These are phyloP conservation scores for Kazachstania kunashirensis DNA, from an alignment of 805 yeast species.

Conservation along the genomic window DNA sequence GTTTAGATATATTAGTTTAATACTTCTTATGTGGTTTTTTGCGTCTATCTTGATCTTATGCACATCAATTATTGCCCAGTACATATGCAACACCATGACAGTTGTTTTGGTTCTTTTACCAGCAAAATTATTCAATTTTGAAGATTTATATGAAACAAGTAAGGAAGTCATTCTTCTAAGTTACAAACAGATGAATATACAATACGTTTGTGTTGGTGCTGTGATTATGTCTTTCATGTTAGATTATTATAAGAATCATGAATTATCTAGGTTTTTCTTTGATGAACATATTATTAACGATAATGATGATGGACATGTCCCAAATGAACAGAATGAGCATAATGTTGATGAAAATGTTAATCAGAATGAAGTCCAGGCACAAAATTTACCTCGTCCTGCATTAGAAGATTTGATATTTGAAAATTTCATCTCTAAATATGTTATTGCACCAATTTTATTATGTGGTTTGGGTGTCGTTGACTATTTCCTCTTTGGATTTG, in stretches of 20 bases:
- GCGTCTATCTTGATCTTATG: constrained; percentile 30
- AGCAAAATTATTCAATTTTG: constrained; percentile 1
- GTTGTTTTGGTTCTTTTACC: constrained; percentile 8
- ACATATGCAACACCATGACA: constrained; percentile 9
- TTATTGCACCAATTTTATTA: neutral
- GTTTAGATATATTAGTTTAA: constrained; percentile 38
- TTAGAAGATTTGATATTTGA: constrained; percentile 6
- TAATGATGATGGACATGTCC: neutral
- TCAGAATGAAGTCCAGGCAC: neutral
- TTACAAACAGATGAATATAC: constrained; percentile 12
- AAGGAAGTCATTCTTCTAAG: constrained; percentile 1
- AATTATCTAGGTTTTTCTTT: constrained; percentile 9
- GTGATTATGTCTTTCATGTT: constrained; percentile 8
- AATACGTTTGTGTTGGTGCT: constrained; percentile 17
- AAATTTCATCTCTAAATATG: constrained; percentile 4
- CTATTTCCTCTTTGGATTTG: neutral
- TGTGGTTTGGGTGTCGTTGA: neutral
- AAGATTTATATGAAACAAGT: neutral
- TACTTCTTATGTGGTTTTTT: constrained; percentile 37
- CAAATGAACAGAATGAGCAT: neutral
- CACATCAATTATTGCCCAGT: constrained; percentile 14
- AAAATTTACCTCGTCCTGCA: constrained; percentile 3
- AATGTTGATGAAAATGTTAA: neutral
- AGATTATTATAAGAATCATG: constrained; percentile 13
- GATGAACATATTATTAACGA: constrained; percentile 3